These are phyloP conservation scores for Colletotrichum euphorbiae DNA, from an alignment of 2,329 filamentous ascomycete genomes.

Conservation along the genomic window DNA sequence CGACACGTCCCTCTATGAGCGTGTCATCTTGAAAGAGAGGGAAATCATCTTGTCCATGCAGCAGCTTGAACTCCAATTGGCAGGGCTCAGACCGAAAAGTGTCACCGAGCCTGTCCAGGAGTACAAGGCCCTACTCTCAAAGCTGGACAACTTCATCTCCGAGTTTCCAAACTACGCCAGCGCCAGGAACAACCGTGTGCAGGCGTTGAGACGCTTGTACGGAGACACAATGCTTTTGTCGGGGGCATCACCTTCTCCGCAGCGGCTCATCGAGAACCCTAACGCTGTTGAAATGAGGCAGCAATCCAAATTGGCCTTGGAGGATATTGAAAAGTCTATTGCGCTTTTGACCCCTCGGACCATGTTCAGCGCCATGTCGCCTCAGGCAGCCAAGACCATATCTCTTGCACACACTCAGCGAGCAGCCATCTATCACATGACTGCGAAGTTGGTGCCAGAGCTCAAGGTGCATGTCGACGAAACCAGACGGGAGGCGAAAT, in stretches of 20 bases:
- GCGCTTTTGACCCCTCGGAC: slow-evolving; percentile 66
- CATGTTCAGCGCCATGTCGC: slow-evolving; percentile 66
- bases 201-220: slow-evolving; percentile 71
- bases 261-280: slow-evolving; percentile 55
- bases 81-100: slow-evolving; percentile 53
- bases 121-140: slow-evolving; percentile 60
- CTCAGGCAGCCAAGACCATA: slow-evolving; percentile 73
- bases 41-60: slow-evolving; percentile 67
- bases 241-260: slow-evolving; percentile 50
- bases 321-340: slow-evolving; percentile 70
- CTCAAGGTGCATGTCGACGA: slow-evolving; percentile 52
- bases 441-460: slow-evolving; percentile 62
- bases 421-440: slow-evolving; percentile 71
- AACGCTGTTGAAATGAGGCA: slow-evolving; percentile 51
- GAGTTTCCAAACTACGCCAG: slow-evolving; percentile 75
- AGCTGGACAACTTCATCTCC: slow-evolving; percentile 67
- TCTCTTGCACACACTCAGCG: slow-evolving; percentile 79
- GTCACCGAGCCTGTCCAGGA: slow-evolving; percentile 54
- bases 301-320: slow-evolving; percentile 57
- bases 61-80: slow-evolving; percentile 64
- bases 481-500: slow-evolving; percentile 58
- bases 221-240: slow-evolving; percentile 69
- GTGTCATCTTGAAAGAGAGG: slow-evolving; percentile 62
- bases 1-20: slow-evolving; percentile 62
- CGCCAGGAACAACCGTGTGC: slow-evolving; percentile 79